Evolutionary conservation across 1,139 yeast genomes (phyloP), one percentile per base, ranked within the genome.

Genomic region (Arxiozyma slooffiae): DNA sequence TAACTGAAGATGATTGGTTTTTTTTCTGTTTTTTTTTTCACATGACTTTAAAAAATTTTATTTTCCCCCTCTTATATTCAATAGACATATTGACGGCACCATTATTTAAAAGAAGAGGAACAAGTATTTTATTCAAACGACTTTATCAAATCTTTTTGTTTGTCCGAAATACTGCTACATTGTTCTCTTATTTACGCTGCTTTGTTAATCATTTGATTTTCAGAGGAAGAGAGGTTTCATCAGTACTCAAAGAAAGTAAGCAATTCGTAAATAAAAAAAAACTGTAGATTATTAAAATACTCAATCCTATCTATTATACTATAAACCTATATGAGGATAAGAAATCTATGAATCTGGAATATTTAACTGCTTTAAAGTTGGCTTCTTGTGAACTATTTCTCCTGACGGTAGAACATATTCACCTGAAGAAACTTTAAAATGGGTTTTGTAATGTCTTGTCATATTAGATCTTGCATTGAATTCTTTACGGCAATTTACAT

Each of bases 381-480:
- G 62, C 41, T 49, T 51, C 21, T 49, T 45, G 1, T 48, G 18
- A 6, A 56, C 52, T 6, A 56, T 48, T 43, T 56, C 53, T 11
- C 62, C 62, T 39, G 50, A 54, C 1, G 63, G 60, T 23, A 58
- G 53, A 42, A 57, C 14, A 46, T 56, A 57, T 6, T 47, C 52
- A 16, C 58, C 60, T 22, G 50, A 39, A 20, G 50, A 44, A 14
- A 57, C 48, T 41, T 57, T 57, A 48, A 58, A 60, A 62, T 85
- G 95, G 44, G 84, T 71, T 64, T 79, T 80, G 59, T 77, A 77
- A 66, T 88, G 96, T 57, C 96, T 72, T 9, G 87, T 76, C 81
- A 88, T 79, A 66, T 88, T 88, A 34, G 89, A 81, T 54, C 86
- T 79, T 18, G 88, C 96, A 34, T 82, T 77, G 66, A 88, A 88